Conservation (phyloP, 116 monocot species). For the Zostera marina region DNA sequence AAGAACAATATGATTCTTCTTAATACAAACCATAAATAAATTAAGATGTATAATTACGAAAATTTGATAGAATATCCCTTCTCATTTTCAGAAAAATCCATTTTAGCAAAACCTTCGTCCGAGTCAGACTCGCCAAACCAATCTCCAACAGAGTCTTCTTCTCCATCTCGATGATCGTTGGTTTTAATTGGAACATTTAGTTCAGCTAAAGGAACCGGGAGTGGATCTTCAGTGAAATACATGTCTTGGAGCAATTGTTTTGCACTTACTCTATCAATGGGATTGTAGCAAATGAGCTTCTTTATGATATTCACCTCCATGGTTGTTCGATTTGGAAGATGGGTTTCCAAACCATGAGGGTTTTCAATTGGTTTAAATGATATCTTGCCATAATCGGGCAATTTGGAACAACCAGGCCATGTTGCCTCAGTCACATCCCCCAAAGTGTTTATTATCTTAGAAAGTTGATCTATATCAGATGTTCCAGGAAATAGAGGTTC, state of each 20-base stretch:
- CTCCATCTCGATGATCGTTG: constrained; percentile 15
- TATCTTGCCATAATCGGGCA: constrained; percentile 75
- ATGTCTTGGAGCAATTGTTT: constrained; percentile 37
- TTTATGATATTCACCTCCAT: constrained; percentile 43
- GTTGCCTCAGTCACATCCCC: constrained; percentile 60
- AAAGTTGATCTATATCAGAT: constrained; percentile 79
- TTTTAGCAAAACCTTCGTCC: constrained; percentile 44
- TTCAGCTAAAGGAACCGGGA: constrained; percentile 34
- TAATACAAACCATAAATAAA: background rate
- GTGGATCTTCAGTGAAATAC: constrained; percentile 60
- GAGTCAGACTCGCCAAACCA: constrained; percentile 49
- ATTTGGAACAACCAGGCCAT: constrained; percentile 55
- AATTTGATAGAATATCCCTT: constrained; percentile 26
- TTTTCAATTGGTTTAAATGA: constrained; percentile 46
- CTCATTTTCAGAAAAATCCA: constrained; percentile 38
- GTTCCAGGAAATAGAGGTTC: constrained; percentile 68
- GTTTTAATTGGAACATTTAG: constrained; percentile 36
- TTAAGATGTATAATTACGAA: constrained; percentile 5
- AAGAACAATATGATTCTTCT: background rate
- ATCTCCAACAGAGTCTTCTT: constrained; percentile 30
- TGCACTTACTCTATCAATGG: constrained; percentile 41
- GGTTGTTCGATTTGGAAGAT: constrained; percentile 25
- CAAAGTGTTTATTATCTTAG: constrained; percentile 47
- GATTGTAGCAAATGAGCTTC: constrained; percentile 49
- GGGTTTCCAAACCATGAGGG: constrained; percentile 49